These are phyloP conservation scores for Mycena olivaceomarginata DNA, from an alignment of 768 basidiomycete genomes.

Conservation along the genomic window DNA sequence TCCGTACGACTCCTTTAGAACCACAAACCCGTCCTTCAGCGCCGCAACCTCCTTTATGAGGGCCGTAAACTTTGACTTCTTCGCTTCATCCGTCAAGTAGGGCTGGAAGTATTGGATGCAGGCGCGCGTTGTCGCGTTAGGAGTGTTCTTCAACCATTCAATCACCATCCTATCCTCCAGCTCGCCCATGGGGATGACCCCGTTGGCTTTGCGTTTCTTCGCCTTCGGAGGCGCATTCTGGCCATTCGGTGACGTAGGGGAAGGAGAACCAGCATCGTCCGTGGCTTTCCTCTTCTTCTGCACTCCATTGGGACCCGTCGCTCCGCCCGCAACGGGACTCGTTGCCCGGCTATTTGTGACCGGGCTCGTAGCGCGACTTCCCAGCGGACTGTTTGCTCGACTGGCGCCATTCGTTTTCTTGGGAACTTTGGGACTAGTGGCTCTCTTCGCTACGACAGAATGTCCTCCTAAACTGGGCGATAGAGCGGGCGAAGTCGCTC, in stretches of 20 bases:
- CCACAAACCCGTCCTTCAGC: slow-evolving; percentile 79
- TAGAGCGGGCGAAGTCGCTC: slow-evolving; percentile 67
- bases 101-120: slow-evolving; percentile 89
- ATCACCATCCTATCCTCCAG: slow-evolving; percentile 80
- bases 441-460: slow-evolving; percentile 88
- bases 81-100: slow-evolving; percentile 80
- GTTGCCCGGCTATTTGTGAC: slow-evolving; percentile 63
- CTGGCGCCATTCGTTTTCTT: slow-evolving; percentile 72
- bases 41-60: slow-evolving; percentile 88
- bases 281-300: slow-evolving; percentile 63
- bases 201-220: slow-evolving; percentile 73
- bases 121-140: slow-evolving; percentile 84
- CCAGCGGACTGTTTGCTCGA: slow-evolving; percentile 78
- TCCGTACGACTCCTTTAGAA: slow-evolving; percentile 67
- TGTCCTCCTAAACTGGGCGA: slow-evolving; percentile 81
- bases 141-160: slow-evolving; percentile 83
- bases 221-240: slow-evolving; percentile 56
- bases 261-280: slow-evolving; percentile 57
- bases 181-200: slow-evolving; percentile 70
- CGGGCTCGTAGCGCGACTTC: slow-evolving; percentile 74
- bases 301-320: slow-evolving; percentile 43
- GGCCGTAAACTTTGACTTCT: slow-evolving; percentile 85
- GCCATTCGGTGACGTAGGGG: slow-evolving; percentile 54
- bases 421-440: slow-evolving; percentile 86
- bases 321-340: slow-evolving; percentile 60